phyloP scores from a whole-genome alignment of 352 stramenopile species.

The Globisporangium heterothallicum region DNA sequence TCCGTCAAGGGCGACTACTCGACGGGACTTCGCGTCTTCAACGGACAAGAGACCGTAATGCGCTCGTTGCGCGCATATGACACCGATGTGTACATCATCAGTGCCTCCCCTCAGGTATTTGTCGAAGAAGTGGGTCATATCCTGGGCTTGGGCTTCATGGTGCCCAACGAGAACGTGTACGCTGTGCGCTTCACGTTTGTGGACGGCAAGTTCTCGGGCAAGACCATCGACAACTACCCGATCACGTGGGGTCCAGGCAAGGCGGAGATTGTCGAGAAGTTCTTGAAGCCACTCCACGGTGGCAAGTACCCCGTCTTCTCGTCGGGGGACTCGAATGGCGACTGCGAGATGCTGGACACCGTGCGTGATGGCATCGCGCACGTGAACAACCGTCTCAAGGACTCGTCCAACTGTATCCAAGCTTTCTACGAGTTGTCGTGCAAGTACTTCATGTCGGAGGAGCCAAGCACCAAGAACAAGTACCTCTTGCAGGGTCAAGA shows the following conservation, averaged over 20 bases:
- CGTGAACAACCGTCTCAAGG: slow-evolving; percentile 62
- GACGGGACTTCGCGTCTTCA: slow-evolving; percentile 53
- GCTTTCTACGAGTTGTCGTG: slow-evolving; percentile 57
- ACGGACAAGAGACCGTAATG: slow-evolving; percentile 57
- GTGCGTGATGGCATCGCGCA: slow-evolving; percentile 55
- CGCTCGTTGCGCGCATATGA: slow-evolving; percentile 33
- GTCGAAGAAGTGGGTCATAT: slow-evolving; percentile 39
- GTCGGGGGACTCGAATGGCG: slow-evolving; percentile 48
- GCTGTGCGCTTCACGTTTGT: slow-evolving; percentile 48
- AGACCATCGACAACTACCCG: slow-evolving; percentile 40
- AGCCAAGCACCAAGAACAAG: slow-evolving; percentile 36
- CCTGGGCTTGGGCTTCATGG: slow-evolving; percentile 42
- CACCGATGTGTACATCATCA: slow-evolving; percentile 57
- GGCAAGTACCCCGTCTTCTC: slow-evolving; percentile 40
- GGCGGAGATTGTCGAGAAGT: slow-evolving; percentile 37
- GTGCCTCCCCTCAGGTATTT: slow-evolving; percentile 49
- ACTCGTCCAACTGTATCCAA: slow-evolving; percentile 44
- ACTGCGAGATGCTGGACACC: slow-evolving; percentile 57
- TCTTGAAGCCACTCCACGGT: slow-evolving; percentile 41
- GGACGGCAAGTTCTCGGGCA: slow-evolving; percentile 34
- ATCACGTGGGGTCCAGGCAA: slow-evolving; percentile 67
- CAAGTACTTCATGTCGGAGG: slow-evolving; percentile 32
- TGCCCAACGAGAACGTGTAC: slow-evolving; percentile 48
- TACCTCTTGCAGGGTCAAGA: slow-evolving; percentile 65
- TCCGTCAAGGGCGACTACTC: slow-evolving; percentile 36